Evolutionary conservation across 1,284 basidiomycete species (phyloP).

Genomic region (Boletus sp.): DNA sequence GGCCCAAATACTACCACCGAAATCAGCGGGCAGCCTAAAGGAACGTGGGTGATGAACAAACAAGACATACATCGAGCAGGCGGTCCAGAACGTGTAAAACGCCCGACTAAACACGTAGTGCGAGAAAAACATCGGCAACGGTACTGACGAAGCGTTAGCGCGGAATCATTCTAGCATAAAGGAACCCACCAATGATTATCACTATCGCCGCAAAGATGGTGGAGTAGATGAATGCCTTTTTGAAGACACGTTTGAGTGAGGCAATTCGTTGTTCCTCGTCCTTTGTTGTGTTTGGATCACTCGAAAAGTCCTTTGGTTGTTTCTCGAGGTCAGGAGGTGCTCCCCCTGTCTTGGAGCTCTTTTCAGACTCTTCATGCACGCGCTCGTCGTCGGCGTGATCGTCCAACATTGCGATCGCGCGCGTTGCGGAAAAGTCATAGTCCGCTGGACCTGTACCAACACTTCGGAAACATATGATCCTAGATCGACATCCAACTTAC

Average conservation of each 20-base stretch:
- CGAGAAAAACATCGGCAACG: slow-evolving; percentile 51
- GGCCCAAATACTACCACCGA: slow-evolving; percentile 40
- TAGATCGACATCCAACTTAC: slow-evolving; percentile 29
- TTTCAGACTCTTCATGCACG: slow-evolving; percentile 1
- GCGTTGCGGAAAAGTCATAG: slow-evolving; percentile 47
- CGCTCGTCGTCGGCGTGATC: slow-evolving; percentile 4
- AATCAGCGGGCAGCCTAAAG: neutral
- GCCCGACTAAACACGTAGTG: slow-evolving; percentile 46
- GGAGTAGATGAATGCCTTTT: slow-evolving; percentile 41
- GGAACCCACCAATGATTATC: slow-evolving; percentile 38
- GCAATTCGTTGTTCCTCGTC: slow-evolving; percentile 16
- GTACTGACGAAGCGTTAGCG: slow-evolving; percentile 32
- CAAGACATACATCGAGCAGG: slow-evolving; percentile 40
- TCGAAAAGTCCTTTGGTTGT: slow-evolving; percentile 12
- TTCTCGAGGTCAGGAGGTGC: slow-evolving; percentile 12
- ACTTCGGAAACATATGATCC: neutral
- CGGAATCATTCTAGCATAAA: neutral
- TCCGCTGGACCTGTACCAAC: slow-evolving; percentile 37
- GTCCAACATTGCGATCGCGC: slow-evolving; percentile 39
- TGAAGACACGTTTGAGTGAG: slow-evolving; percentile 37
- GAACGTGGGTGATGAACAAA: neutral
- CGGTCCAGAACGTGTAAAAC: slow-evolving; percentile 52
- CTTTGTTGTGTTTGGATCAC: slow-evolving; percentile 7
- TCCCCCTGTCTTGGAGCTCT: neutral
- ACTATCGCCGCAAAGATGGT: slow-evolving; percentile 38